Base-by-base conservation (phyloP, 2,329 filamentous ascomycete species). In the Fusarium cyanostomum region DNA sequence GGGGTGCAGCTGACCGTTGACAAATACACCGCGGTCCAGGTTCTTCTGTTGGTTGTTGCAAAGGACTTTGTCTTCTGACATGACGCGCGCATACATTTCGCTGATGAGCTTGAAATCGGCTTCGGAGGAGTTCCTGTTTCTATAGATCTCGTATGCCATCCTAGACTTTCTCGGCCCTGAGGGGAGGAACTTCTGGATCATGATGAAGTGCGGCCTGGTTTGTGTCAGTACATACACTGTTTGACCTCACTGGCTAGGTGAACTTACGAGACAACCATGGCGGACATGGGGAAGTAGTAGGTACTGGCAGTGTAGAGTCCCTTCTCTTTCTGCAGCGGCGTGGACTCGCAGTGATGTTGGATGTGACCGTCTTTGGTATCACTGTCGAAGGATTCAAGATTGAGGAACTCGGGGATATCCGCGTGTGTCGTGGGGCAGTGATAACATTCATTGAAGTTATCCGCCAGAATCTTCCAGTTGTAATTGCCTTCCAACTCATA, bases 391-490 rank as follows among this genome's bases (percentile, higher is more conserved):
- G 52, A 56, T 34, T 56, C 53, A 0, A 65, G 62, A 5, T 66
- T 64, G 28, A 62, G 60, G 15, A 64, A 52, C 1, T 61, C 64
- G 4, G 62, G 62, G 2, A 65, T 35, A 16, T 65, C 62, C 0
- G 62, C 58, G 13, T 65, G 62, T 3, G 62, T 66, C 1, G 62
- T 66, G 3, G 62, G 62, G 4, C 62, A 65, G n/a, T 65, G 62
- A 10, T 65, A 65, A 26, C 62, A 65, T 41, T 86, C 86, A 66
- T 89, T 89, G 75, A 87, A 89, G 74, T 89, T 88, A 66, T 89
- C 86, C 8, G 81, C 81, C 13, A 86, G 71, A 15, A 82, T 82
- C 75, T 87, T 87, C 85, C 85, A 87, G 73, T 87, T 86, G 69
- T 82, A 85, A 9, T 80, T 76, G 0, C 81, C 82, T 21, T 83